A percentile compares a stretch with the other conserved stretches of the same genome.
Evolutionary conservation across 352 stramenopile species (phyloP).

Genomic region (Peronosclerospora sorghi): DNA sequence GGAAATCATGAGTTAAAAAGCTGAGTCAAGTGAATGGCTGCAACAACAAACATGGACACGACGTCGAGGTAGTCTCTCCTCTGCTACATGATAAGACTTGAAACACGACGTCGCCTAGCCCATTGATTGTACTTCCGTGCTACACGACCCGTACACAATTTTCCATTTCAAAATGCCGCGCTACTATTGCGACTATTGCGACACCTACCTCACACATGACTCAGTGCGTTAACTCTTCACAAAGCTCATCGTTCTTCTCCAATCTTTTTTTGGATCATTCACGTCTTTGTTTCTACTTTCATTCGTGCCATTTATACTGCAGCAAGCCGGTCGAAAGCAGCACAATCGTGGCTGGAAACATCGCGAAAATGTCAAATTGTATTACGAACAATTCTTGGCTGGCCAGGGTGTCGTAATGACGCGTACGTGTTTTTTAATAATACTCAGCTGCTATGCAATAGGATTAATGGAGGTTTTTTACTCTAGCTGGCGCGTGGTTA

Average conservation of each 20-base stretch:
- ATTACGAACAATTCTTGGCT: constrained; percentile 86
- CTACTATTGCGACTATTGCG: constrained; percentile 93
- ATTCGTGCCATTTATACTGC: background rate
- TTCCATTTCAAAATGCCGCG: constrained; percentile 59
- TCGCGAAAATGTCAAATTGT: constrained; percentile 90
- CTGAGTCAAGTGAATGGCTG: constrained; percentile 3
- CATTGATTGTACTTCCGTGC: background rate
- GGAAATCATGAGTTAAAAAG: constrained; percentile 14
- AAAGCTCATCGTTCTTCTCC: background rate
- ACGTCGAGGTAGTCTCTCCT: constrained; percentile 2
- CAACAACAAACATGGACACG: background rate
- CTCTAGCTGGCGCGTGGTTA: constrained; percentile 65
- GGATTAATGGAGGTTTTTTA: background rate
- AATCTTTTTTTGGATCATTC: background rate
- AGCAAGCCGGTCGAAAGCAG: constrained; percentile 88
- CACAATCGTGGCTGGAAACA: constrained; percentile 93
- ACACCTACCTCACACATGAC: constrained; percentile 92
- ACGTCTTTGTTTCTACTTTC: constrained; percentile 3
- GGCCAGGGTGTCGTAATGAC: constrained; percentile 68
- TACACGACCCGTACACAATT: constrained; percentile 3
- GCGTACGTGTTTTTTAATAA: constrained; percentile 27
- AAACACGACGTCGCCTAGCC: constrained; percentile 3
- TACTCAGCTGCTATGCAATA: background rate
- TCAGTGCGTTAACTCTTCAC: constrained; percentile 40
- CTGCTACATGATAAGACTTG: background rate